phyloP scores from a whole-genome alignment of 352 stramenopile genomes.

The Phytophthora megakarya region DNA sequence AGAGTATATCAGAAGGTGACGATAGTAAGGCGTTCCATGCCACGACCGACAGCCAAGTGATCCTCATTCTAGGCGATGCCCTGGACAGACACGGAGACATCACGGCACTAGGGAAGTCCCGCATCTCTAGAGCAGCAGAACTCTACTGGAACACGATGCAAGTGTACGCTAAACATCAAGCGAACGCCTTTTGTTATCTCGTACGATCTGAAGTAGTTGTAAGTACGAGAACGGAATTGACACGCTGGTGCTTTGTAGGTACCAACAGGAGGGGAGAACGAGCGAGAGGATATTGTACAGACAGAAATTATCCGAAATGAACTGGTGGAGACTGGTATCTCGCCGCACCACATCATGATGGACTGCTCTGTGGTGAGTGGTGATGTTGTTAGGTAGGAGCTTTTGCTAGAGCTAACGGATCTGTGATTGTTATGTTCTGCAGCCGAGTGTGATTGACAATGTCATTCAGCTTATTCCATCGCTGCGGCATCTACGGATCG shows the following conservation, averaged over 20 bases:
- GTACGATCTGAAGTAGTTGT: conserved; percentile 12
- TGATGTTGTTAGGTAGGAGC: neutral
- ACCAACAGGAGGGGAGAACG: conserved; percentile 40
- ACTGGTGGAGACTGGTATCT: conserved; percentile 56
- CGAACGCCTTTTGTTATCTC: conserved; percentile 49
- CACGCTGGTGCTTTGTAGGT: conserved; percentile 2
- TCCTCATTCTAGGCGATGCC: conserved; percentile 54
- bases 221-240: neutral
- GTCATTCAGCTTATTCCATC: conserved; percentile 24
- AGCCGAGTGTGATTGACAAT: conserved; percentile 26
- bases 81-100: conserved; percentile 32
- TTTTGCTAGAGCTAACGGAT: too few relatives aligned
- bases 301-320: conserved; percentile 58
- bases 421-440: too few relatives aligned
- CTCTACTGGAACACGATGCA: conserved; percentile 61
- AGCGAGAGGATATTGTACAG: conserved; percentile 48
- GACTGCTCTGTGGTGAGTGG: conserved; percentile 60
- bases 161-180: conserved; percentile 43
- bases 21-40: conserved; percentile 17
- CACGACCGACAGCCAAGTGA: conserved; percentile 42
- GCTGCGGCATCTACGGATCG: conserved; percentile 22
- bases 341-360: conserved; percentile 73
- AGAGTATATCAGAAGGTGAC: conserved; percentile 57
- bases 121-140: conserved; percentile 49
- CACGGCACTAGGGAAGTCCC: conserved; percentile 36